phyloP scores from a whole-genome alignment of 108 stramenopile species.

The Skeletonema menzelii region DNA sequence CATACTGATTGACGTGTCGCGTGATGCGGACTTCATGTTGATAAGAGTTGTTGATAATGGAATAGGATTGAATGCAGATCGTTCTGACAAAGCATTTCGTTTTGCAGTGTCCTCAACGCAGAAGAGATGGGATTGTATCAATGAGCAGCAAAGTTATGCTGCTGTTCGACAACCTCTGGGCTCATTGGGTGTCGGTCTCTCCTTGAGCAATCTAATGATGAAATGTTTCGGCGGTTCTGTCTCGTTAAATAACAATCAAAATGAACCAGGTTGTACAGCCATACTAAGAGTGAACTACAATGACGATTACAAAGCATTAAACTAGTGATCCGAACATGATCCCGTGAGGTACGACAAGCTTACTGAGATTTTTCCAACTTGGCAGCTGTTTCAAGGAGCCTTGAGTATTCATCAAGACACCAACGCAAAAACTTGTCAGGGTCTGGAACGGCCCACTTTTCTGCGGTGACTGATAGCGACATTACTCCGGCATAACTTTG shows the following conservation, averaged over 20 bases:
- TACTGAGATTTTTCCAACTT: constrained; percentile 12
- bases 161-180: constrained; percentile 63
- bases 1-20: constrained; percentile 21
- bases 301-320: constrained; percentile 15
- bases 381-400: constrained; percentile 37
- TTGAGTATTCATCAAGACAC: constrained; percentile 75
- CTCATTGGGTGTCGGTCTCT: constrained; percentile 73
- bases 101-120: constrained; percentile 43
- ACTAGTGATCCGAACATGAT: not conserved
- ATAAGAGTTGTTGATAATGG: constrained; percentile 66
- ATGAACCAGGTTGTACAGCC: constrained; percentile 34
- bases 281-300: constrained; percentile 26
- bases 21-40: constrained; percentile 1
- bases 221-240: constrained; percentile 73
- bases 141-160: constrained; percentile 79
- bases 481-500: constrained; percentile 62
- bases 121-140: constrained; percentile 71
- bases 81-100: constrained; percentile 30
- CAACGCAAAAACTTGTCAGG: constrained; percentile 77
- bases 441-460: constrained; percentile 85
- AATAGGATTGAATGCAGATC: constrained; percentile 39
- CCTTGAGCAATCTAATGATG: constrained; percentile 68
- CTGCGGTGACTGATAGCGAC: constrained; percentile 71
- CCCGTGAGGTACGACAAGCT: not conserved
- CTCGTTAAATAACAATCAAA: constrained; percentile 30